A percentile compares a stretch with the other conserved stretches of the same genome.
phyloP scores from a whole-genome alignment of 169 alveolate species.

The Ichthyophthirius multifiliis region DNA sequence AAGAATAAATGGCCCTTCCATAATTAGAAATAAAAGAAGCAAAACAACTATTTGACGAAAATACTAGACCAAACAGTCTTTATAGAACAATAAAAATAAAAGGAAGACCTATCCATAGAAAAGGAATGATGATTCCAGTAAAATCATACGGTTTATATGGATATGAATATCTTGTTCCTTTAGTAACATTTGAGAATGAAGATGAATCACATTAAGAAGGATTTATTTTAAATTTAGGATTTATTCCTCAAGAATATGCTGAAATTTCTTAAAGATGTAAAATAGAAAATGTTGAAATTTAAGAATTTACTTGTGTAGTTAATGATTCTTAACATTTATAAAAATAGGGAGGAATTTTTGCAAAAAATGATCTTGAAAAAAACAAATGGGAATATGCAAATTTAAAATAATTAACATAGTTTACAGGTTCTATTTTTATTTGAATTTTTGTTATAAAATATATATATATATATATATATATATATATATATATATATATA shows the following conservation, averaged over 20 bases:
- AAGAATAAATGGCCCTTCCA: no score
- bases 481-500: no score
- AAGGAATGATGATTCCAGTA: conserved; percentile 21
- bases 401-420: background rate
- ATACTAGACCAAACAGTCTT: no score
- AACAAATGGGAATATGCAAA: conserved; percentile 5
- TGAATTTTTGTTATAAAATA: no score
- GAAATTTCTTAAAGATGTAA: background rate
- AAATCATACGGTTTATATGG: conserved; percentile 19
- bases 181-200: conserved; percentile 31
- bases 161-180: conserved; percentile 31
- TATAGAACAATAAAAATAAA: conserved; percentile 23
- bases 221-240: conserved; percentile 1
- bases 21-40: no score
- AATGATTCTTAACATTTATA: background rate
- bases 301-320: conserved; percentile 7
- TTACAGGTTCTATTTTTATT: background rate
- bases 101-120: conserved; percentile 36
- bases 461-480: no score
- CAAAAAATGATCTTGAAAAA: background rate
- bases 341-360: background rate
- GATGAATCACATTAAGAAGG: conserved; percentile 25
- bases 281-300: conserved; percentile 5
- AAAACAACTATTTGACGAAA: no score
- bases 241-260: conserved; percentile 8